Base-by-base conservation (phyloP, 2,329 filamentous ascomycete genomes). In the Phialemoniopsis sp. region DNA sequence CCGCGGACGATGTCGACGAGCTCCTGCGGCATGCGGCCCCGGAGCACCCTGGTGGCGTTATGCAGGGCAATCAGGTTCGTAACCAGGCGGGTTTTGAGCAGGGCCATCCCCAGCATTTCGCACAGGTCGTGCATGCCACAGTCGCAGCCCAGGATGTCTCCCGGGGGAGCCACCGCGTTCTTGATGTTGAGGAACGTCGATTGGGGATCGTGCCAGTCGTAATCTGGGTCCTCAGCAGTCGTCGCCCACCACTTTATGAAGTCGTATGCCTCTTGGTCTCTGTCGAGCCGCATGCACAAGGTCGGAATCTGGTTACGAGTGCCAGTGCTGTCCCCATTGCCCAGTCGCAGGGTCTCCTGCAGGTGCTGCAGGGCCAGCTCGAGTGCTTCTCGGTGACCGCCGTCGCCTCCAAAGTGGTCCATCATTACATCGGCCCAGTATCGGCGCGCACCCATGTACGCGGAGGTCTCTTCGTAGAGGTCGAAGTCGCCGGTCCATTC, bases 251-350 rank as follows among this genome's bases (percentile, higher is more conserved):
- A 54, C 35, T 51, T 51, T n/a, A 49, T 35, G 30, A 51, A 51
- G 36, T 52, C 49, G 21, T 43, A 54, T 4, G 50, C 52, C n/a
- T 52, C 50, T 38, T 53, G 50, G 31, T 50, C 52, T 8, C 45
- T 38, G 13, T 47, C 47, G 4, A 53, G 42, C 10, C 49, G 48
- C 6, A 50, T 39, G 29, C 44, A 48, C 30, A 52, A 32, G 3
- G 41, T 36, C 5, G 49, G 46, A 3, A 54, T 42, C 19, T 46
- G 40, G 32, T 26, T n/a, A 4, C 52, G 43, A 6, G 50, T 34
- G 19, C 38, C 36, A 26, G 37, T 37, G 26, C 47, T 48, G 38
- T 52, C 51, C 19, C 46, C 46, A 32, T 28, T 44, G 37, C 39
- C 40, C 19, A 51, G 33, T 6, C 45, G 42, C 31, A 53, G 38